Conservation (phyloP, 257 asterid species). For the Nyctanthes arbortristis region DNA sequence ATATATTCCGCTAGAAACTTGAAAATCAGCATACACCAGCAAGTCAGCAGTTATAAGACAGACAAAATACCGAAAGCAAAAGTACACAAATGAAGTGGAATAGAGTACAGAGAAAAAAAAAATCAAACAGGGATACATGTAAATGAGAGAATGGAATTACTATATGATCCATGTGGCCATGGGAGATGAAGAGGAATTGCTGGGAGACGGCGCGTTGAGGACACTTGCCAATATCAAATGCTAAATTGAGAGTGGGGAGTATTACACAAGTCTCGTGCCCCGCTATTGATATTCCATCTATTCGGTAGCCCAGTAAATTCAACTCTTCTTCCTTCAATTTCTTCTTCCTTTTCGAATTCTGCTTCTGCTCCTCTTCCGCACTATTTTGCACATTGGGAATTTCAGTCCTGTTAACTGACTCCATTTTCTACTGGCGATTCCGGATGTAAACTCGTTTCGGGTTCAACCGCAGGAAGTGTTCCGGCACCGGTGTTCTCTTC, state of each 20-base stretch:
- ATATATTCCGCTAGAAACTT: background rate
- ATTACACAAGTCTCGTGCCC: slow-evolving; percentile 96
- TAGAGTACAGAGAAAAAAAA: background rate
- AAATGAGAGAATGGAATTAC: slow-evolving; percentile 35
- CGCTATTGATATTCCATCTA: slow-evolving; percentile 88
- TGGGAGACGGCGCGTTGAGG: slow-evolving; percentile 95
- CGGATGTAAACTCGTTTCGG: background rate
- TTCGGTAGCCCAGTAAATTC: slow-evolving; percentile 62
- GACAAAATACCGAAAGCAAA: background rate
- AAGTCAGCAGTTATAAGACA: background rate
- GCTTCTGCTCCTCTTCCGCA: background rate
- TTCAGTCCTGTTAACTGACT: background rate
- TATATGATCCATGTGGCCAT: slow-evolving; percentile 98
- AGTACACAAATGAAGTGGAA: background rate
- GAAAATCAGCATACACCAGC: background rate
- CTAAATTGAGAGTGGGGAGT: slow-evolving; percentile 72
- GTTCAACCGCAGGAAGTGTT: no score
- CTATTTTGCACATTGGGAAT: background rate
- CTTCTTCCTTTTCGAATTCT: slow-evolving; percentile 35
- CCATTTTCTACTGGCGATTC: background rate
- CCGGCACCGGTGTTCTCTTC: no score
- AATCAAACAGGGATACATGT: no score
- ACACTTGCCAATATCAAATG: slow-evolving; percentile 95
- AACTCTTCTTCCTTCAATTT: slow-evolving; percentile 53
- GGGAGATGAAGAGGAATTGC: slow-evolving; percentile 92